Evolutionary conservation across 2,329 filamentous ascomycete genomes (phyloP).

Genomic region (Beauveria sp.): DNA sequence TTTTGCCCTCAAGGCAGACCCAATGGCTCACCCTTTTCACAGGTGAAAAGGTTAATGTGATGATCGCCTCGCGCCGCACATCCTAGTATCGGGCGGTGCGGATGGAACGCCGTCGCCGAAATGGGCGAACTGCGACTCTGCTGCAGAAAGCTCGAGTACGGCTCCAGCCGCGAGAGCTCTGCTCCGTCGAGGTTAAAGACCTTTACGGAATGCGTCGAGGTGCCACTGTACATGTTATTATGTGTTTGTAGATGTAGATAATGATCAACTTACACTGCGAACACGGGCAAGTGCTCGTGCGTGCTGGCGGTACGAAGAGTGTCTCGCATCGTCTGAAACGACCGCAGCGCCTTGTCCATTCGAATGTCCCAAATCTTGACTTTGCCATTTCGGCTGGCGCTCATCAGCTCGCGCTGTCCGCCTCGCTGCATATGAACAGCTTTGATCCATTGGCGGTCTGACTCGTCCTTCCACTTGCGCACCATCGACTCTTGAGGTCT

Average conservation of each 20-base stretch:
- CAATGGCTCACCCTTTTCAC: slow-evolving; percentile 40
- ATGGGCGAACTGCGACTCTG: slow-evolving; percentile 77
- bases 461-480: slow-evolving; percentile 90
- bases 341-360: slow-evolving; percentile 68
- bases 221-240: slow-evolving; percentile 53
- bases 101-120: slow-evolving; percentile 86
- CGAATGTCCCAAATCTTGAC: slow-evolving; percentile 95
- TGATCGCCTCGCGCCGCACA: slow-evolving; percentile 81
- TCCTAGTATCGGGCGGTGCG: slow-evolving; percentile 84
- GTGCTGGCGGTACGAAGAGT: slow-evolving; percentile 80
- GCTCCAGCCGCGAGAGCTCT: slow-evolving; percentile 76
- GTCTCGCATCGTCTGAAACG: slow-evolving; percentile 67
- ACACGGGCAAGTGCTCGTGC: slow-evolving; percentile 93
- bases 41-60: slow-evolving; percentile 83
- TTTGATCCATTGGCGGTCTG: slow-evolving; percentile 81
- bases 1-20: background rate
- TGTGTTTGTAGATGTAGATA: background rate
- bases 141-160: slow-evolving; percentile 81
- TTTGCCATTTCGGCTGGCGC: slow-evolving; percentile 84
- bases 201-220: slow-evolving; percentile 80
- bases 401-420: slow-evolving; percentile 83
- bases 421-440: slow-evolving; percentile 96
- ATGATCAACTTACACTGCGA: slow-evolving; percentile 68
- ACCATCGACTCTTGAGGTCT: slow-evolving; percentile 87
- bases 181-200: slow-evolving; percentile 83